Base-by-base conservation (phyloP, 164 flowering plant species). In the Cinnamomum chago region DNA sequence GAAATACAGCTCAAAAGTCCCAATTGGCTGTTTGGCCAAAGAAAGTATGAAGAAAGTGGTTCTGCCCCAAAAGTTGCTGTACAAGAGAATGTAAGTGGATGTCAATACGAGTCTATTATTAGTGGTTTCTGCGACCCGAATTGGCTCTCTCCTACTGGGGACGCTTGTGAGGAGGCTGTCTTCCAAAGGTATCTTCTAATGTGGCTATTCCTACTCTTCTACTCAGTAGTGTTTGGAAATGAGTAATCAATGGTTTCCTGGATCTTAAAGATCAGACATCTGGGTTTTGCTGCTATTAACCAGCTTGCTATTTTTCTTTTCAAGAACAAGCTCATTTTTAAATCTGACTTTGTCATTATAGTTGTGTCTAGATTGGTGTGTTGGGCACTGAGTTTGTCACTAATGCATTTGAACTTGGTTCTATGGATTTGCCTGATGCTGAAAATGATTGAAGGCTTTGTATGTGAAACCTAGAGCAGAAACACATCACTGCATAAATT, bases 11-110 rank as follows among this genome's bases (percentile, higher is more conserved):
- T 95, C 71, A 95, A 88, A 81, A 93, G 93, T 76, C 98, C 99
- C 50, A 95, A 95, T 78, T 95, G 99, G 99, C 88, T 95, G 50
- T 95, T 93, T 84, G 99, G 99, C 73, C 95, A 92, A 86, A 89
- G 93, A 76, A 95, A 93, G 80, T 82, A 75, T 67, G 97, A 90
- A 70, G 98, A 86, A 58, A 83, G 77, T 80, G 85, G 73, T 62
- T 68, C 90, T 76, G 84, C 79, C 10, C 72, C 87, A 28, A 95
- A 88, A 82, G 78, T 70, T 79, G 68, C 77, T 40, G 67, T 86
- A 73, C 65, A 62, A 58, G 92, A 89, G 77, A 75, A 58, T 75
- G 75, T 74, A 50, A 81, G 71, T 71, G 82, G 80, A 58, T 67
- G 85, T 52, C 75, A 71, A 14, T 80, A 78, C 55, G 85, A 79